A percentile compares a stretch with the other conserved stretches of the same genome.
Evolutionary conservation across 495 filamentous ascomycete genomes (phyloP).

Genomic region (Oidiodendron maius): DNA sequence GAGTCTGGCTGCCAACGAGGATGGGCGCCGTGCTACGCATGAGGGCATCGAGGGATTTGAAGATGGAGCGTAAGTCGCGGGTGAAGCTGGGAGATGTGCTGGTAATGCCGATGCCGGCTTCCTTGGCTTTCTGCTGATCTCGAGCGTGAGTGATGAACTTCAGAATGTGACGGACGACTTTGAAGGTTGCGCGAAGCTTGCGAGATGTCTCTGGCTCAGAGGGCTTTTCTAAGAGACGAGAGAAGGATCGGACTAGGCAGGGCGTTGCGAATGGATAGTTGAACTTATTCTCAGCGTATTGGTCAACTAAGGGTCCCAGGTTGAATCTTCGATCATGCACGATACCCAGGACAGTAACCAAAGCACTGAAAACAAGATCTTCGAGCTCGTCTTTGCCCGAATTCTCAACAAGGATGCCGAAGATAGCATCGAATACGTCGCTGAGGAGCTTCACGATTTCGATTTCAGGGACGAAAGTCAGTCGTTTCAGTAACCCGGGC

Average conservation of each 20-base stretch:
- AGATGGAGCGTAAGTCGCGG: slow-evolving; percentile 77
- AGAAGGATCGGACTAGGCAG: slow-evolving; percentile 85
- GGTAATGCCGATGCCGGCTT: slow-evolving; percentile 84
- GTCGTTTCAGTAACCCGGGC: slow-evolving; percentile 65
- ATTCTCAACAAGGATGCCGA: slow-evolving; percentile 84
- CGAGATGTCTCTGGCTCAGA: slow-evolving; percentile 75
- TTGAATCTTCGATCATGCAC: slow-evolving; percentile 94
- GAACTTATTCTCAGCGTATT: slow-evolving; percentile 84
- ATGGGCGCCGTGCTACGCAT: slow-evolving; percentile 84
- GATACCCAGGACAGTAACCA: slow-evolving; percentile 87
- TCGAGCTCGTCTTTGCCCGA: slow-evolving; percentile 86
- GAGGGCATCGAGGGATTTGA: slow-evolving; percentile 79
- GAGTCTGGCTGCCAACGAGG: slow-evolving; percentile 85
- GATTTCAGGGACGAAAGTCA: slow-evolving; percentile 93
- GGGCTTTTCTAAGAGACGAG: slow-evolving; percentile 69
- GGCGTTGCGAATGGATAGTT: slow-evolving; percentile 91
- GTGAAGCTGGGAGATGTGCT: slow-evolving; percentile 70
- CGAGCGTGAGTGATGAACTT: slow-evolving; percentile 92
- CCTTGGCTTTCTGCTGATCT: slow-evolving; percentile 80
- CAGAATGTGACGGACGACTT: slow-evolving; percentile 87
- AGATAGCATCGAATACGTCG: slow-evolving; percentile 88
- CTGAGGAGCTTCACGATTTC: slow-evolving; percentile 91
- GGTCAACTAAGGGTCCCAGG: slow-evolving; percentile 80
- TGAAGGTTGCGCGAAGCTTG: slow-evolving; percentile 84
- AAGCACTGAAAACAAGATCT: slow-evolving; percentile 82